These are phyloP conservation scores for Colletotrichum cuscutae DNA, from an alignment of 2,329 filamentous ascomycete species.

Conservation along the genomic window DNA sequence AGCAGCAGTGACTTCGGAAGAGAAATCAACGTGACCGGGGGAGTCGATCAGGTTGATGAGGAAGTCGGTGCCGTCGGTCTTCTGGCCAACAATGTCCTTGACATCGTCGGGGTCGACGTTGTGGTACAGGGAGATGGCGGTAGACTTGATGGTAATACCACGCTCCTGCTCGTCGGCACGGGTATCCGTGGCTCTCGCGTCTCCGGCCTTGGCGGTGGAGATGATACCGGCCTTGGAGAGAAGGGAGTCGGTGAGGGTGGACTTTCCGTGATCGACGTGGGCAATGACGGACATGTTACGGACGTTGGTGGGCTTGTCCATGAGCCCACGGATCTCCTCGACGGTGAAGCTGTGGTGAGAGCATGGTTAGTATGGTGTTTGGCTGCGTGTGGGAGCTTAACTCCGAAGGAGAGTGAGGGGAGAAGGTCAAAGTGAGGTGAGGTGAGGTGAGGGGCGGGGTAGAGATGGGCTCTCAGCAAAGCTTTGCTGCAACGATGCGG, in stretches of 20 bases:
- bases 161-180: slow-evolving; percentile 98
- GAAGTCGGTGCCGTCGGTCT: slow-evolving; percentile 94
- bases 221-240: slow-evolving; percentile 99
- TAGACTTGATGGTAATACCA: slow-evolving; percentile 99
- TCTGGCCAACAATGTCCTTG: slow-evolving; percentile 91
- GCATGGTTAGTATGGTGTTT: slow-evolving; percentile 58
- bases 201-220: slow-evolving; percentile 96
- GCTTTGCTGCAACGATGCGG: background rate
- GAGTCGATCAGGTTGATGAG: slow-evolving; percentile 99
- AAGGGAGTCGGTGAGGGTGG: slow-evolving; percentile 98
- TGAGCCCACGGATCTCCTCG: slow-evolving; percentile 85
- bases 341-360: slow-evolving; percentile 85
- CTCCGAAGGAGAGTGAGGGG: slow-evolving; percentile 41
- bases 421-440: background rate
- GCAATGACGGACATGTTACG: slow-evolving; percentile 99
- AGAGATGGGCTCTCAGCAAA: slow-evolving; percentile 8
- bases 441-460: slow-evolving; percentile 26
- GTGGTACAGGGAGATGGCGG: slow-evolving; percentile 98
- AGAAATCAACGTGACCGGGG: slow-evolving; percentile 99
- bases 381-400: slow-evolving; percentile 43
- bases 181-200: slow-evolving; percentile 95
- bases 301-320: slow-evolving; percentile 83
- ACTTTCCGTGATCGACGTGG: slow-evolving; percentile 99
- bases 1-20: slow-evolving; percentile 98
- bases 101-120: slow-evolving; percentile 86